These are phyloP conservation scores for Saccharum officinarum DNA, from an alignment of 176 grass and related monocot species.

Conservation along the genomic window DNA sequence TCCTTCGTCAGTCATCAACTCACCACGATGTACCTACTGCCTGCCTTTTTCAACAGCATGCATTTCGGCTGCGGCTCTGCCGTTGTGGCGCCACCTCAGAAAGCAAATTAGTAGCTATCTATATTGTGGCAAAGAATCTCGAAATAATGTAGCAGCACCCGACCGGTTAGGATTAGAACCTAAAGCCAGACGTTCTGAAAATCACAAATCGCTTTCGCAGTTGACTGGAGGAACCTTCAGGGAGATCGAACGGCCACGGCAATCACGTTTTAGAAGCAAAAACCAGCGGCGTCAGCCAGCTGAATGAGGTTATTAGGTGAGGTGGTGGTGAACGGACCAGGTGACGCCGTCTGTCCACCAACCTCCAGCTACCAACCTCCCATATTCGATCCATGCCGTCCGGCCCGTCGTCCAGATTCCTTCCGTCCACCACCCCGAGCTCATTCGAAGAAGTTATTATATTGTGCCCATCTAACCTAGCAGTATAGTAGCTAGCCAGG, in stretches of 20 bases:
- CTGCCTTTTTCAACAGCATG: neutral
- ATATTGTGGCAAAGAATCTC: neutral
- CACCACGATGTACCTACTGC: neutral
- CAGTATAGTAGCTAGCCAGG: too few relatives aligned
- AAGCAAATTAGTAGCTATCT: neutral
- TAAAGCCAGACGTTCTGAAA: too few relatives aligned
- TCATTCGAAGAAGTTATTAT: neutral
- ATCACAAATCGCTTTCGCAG: neutral
- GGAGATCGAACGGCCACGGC: neutral
- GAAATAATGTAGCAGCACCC: too few relatives aligned
- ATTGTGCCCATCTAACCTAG: neutral
- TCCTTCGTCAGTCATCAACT: neutral
- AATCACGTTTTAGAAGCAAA: conserved; percentile 15
- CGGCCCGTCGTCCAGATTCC: conserved; percentile 25
- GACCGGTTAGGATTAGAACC: too few relatives aligned
- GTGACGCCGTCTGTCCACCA: conserved; percentile 57
- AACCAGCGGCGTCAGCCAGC: neutral
- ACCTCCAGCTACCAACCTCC: conserved; percentile 64
- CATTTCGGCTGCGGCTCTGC: neutral
- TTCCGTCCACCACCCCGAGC: neutral
- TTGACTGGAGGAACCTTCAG: neutral
- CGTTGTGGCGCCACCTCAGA: conserved; percentile 20
- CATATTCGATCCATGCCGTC: neutral
- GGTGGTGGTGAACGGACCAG: conserved; percentile 8
- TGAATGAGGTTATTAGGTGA: conserved; percentile 6